Evolutionary conservation across 2,329 filamentous ascomycete species (phyloP).

Genomic region (Davidsoniella eucalypti): DNA sequence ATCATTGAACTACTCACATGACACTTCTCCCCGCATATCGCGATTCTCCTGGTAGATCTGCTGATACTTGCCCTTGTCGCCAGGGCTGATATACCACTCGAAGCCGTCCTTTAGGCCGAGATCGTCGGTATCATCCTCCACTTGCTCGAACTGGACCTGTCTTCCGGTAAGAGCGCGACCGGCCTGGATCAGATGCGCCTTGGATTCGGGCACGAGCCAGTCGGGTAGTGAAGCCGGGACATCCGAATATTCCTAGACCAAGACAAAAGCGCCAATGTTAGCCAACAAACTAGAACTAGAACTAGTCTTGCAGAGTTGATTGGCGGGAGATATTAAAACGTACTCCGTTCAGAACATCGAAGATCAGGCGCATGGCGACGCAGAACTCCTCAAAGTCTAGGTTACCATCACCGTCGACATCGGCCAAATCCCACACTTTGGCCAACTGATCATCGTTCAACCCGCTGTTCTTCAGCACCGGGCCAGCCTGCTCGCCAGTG

Average conservation of each 20-base stretch:
- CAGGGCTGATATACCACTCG: slow-evolving; percentile 97
- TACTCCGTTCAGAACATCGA: slow-evolving; percentile 91
- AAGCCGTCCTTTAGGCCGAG: slow-evolving; percentile 87
- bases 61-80: slow-evolving; percentile 86
- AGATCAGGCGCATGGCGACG: slow-evolving; percentile 95
- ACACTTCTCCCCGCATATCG: slow-evolving; percentile 68
- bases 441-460: slow-evolving; percentile 67
- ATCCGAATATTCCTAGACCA: slow-evolving; percentile 61
- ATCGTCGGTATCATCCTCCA: slow-evolving; percentile 69
- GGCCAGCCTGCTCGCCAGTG: slow-evolving; percentile 44
- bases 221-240: slow-evolving; percentile 78
- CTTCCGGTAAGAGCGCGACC: slow-evolving; percentile 62
- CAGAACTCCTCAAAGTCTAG: slow-evolving; percentile 99
- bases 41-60: slow-evolving; percentile 91
- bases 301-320: no score
- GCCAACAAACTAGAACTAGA: neutral
- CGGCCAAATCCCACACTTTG: slow-evolving; percentile 89
- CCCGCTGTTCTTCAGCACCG: slow-evolving; percentile 47
- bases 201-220: slow-evolving; percentile 93
- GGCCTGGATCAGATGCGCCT: slow-evolving; percentile 78
- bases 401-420: slow-evolving; percentile 94
- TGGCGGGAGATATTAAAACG: slow-evolving; percentile 17
- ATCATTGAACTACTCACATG: slow-evolving; percentile 39
- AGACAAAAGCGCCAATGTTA: neutral
- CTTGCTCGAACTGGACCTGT: slow-evolving; percentile 67